Evolutionary conservation across 192 early-diverging fungal genomes (phyloP), one percentile per base, ranked within the genome.

Genomic region (Gaertneriomyces sp.): DNA sequence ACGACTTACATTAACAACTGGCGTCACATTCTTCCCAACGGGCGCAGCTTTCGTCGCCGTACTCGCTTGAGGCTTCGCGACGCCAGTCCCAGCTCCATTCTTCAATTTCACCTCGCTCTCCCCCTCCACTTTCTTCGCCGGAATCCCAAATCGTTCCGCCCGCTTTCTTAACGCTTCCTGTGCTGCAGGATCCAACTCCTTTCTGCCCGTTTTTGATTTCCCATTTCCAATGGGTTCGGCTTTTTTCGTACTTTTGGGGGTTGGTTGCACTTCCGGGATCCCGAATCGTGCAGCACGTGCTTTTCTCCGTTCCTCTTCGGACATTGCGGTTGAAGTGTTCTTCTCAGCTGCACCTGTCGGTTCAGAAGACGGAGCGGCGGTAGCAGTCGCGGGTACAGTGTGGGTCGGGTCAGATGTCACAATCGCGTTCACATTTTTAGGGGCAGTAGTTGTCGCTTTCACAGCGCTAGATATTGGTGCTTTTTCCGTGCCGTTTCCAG

Each of bases 281-380:
- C 84, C 83, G 63, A 88, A 88, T 53, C 82, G 73, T 4, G 75
- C 77, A 14, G 85, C 85, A 39, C 84, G 68, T 33, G 82, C 74
- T 51, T 74, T 80, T 51, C 81, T 71, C 64, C 71, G 68, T 61
- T 83, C 76, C 40, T 67, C 62, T 51, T 82, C 78, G 8, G 70
- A 63, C 60, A 63, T 25, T 14, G 3, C 50, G 53, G 63, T 19
- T 55, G 49, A 51, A 20, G 49, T 51, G 20, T 6, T 6, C 4
- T 51, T 51, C 49, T 51, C 20, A n/a, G n/a, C 6, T 51, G 49
- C 5, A 51, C 20, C 6, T 51, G 47, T 49, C 1, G 47, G 47
- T 49, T 49, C 17, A 12, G 47, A 12, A 17, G 47, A 12, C 3
- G 47, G 17, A 1, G 12, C 54, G 6, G 4, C 38, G 8, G 12